phyloP scores from a whole-genome alignment of 2,329 filamentous ascomycete genomes.

The Ciborinia camelliae region DNA sequence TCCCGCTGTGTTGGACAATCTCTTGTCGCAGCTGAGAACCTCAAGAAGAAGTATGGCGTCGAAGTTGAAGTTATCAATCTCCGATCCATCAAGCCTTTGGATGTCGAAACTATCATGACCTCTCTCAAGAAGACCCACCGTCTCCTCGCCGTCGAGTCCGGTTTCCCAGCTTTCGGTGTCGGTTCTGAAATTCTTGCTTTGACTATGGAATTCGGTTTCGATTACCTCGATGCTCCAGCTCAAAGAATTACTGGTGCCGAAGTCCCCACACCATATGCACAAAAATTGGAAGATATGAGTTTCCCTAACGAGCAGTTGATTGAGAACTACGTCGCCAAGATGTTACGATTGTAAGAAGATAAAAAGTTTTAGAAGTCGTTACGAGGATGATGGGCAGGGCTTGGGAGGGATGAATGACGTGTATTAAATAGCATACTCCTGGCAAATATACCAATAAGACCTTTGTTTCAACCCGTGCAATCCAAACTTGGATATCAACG shows the following conservation, averaged over 20 bases:
- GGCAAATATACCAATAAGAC: slow-evolving; percentile 17
- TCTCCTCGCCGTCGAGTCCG: slow-evolving; percentile 88
- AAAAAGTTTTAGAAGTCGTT: neutral
- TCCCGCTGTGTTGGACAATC: slow-evolving; percentile 95
- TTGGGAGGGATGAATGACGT: slow-evolving; percentile 1
- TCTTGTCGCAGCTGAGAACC: slow-evolving; percentile 78
- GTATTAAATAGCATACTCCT: slow-evolving; percentile 16
- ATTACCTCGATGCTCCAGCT: slow-evolving; percentile 92
- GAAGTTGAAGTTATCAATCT: slow-evolving; percentile 98
- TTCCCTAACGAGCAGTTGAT: slow-evolving; percentile 92
- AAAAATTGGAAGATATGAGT: slow-evolving; percentile 87
- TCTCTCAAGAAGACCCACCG: slow-evolving; percentile 98
- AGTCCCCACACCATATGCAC: slow-evolving; percentile 92
- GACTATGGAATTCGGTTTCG: slow-evolving; percentile 96
- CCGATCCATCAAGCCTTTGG: slow-evolving; percentile 93
- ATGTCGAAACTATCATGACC: slow-evolving; percentile 91
- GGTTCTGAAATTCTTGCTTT: slow-evolving; percentile 89
- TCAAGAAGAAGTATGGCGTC: slow-evolving; percentile 95
- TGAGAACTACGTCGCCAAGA: slow-evolving; percentile 82
- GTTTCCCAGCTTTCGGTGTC: slow-evolving; percentile 94
- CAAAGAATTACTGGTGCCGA: slow-evolving; percentile 94
- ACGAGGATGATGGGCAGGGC: neutral
- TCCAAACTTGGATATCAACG: neutral
- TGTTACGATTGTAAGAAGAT: slow-evolving; percentile 67
- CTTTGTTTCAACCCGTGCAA: slow-evolving; percentile 5